Base-by-base conservation (phyloP, 1,284 basidiomycete species). In the Pulveroboletus sp. region DNA sequence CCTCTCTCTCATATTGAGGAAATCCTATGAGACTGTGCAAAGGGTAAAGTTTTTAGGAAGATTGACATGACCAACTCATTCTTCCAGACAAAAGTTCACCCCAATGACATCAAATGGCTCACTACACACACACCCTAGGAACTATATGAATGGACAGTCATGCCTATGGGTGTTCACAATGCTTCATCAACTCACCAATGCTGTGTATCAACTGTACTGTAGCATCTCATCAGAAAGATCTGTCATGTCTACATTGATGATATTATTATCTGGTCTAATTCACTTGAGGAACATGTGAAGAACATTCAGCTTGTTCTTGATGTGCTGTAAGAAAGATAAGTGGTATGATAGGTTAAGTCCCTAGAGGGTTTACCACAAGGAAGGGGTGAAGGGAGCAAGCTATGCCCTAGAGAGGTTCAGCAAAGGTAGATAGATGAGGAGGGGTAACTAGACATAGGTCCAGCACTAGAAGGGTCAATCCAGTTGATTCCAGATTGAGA, bases 11-110 rank as follows among this genome's bases (percentile, higher is more conserved):
- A 62, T 0, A 70, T 72, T 18, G 48, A 62, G 12, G 70, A 74
- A 8, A 60, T 66, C 5, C 26, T 66, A 0, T 20, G 18, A 0
- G 40, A 66, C 25, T 67, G 58, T 15, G 18, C 52, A 0, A 60
- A 61, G 15, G 63, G 61, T 12, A 59, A 59, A 3, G 10, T 65
- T 7, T 72, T 69, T 59, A 65, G 57, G 0, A 77, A 74, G 40
- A 58, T 77, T 0, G 71, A 77, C 52, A 75, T 78, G 72, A 74
- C 73, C 0, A 76, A 77, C 43, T 64, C 69, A 0, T 78, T 76
- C 45, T 77, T 75, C 42, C 75, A 78, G 43, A 75, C 68, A 0
- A 50, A 57, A 0, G 61, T 78, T 0, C 67, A 74, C 22, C 65
- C 68, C 0, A 71, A 75, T 14, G 58, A 75, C 20, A 65, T 75